A percentile compares a stretch with the other conserved stretches of the same genome.
These are phyloP conservation scores for Botryotinia convoluta DNA, from an alignment of 2,329 filamentous ascomycete genomes.

Conservation along the genomic window DNA sequence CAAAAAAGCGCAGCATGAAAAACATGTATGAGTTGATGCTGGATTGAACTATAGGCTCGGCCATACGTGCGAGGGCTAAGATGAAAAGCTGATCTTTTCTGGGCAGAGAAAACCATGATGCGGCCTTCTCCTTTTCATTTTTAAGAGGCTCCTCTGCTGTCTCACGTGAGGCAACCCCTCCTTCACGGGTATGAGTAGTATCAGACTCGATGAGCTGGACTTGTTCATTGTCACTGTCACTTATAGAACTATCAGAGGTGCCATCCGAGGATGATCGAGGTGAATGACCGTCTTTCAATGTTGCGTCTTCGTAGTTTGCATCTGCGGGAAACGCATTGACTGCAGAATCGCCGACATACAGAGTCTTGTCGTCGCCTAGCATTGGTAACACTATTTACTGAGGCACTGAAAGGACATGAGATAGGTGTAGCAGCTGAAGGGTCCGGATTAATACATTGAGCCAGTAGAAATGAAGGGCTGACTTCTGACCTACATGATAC, in stretches of 20 bases:
- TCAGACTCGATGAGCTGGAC: not conserved
- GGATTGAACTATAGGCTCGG: constrained; percentile 6
- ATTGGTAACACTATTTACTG: not conserved
- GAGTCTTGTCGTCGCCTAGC: not conserved
- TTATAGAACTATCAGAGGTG: not conserved
- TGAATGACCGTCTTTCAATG: not conserved
- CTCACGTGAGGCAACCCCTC: not conserved
- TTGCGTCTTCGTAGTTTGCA: not conserved
- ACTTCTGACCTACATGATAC: not conserved
- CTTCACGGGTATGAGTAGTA: not conserved
- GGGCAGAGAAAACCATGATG: not conserved
- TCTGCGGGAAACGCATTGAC: not conserved
- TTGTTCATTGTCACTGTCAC: not conserved
- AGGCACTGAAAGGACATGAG: not conserved
- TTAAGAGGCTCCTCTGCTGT: not conserved
- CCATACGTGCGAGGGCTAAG: not conserved
- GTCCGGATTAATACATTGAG: not conserved
- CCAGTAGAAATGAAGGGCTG: not conserved
- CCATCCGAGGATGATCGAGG: not conserved
- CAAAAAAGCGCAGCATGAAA: constrained; percentile 2
- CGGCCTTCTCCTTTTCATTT: not conserved
- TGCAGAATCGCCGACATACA: not conserved
- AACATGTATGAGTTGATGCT: constrained; percentile 11
- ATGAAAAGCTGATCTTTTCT: not conserved
- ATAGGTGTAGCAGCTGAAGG: not conserved